Evolutionary conservation across 1,284 basidiomycete species (phyloP), one percentile per base, ranked within the genome.

Genomic region (Leccinum fuscescens): DNA sequence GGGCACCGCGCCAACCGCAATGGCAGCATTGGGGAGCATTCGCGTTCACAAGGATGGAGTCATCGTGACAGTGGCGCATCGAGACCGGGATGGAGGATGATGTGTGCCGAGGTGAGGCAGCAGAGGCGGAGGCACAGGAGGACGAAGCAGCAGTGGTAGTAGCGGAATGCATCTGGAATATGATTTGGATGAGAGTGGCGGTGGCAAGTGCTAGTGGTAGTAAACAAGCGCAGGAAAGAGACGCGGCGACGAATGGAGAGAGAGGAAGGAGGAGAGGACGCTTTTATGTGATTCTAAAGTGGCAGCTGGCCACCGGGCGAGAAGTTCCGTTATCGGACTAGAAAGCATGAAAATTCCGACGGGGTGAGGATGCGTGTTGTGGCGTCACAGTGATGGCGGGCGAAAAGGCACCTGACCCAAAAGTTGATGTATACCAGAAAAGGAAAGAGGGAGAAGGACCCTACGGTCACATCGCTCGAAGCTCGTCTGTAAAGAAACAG

Each of bases 21-120:
- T 89, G 86, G 79, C 86, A 88, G 77, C 88, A 90, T 72, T 89
- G 87, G 63, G 88, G 86, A 20, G 82, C 77, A 76, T 80, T 82
- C 64, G 73, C 71, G 72, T 79, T 65, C 2, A 65, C 64, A 6
- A 70, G 27, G 17, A 55, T 44, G 57, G 62, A 17, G 67, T 72
- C 65, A 17, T 74, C 64, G 2, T 63, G 62, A 11, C 39, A 52
- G 17, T 58, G 56, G 24, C 70, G 69, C 58, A 29, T 54, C 15
- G 69, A 58, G 55, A 73, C 66, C 57, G 62, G 67, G 53, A 62
- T 63, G 20, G 65, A 49, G 48, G 48, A 49, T 24, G 62, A 54
- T 33, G 65, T 48, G 56, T 64, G 49, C 59, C 61, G 51, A 20
- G 68, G 55, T n/a, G 63, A 57, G 31, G 59, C 42, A 12, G 44